Evolutionary conservation across 31 red algal species (phyloP).

Genomic region (Odonthalia washingtoniensis): DNA sequence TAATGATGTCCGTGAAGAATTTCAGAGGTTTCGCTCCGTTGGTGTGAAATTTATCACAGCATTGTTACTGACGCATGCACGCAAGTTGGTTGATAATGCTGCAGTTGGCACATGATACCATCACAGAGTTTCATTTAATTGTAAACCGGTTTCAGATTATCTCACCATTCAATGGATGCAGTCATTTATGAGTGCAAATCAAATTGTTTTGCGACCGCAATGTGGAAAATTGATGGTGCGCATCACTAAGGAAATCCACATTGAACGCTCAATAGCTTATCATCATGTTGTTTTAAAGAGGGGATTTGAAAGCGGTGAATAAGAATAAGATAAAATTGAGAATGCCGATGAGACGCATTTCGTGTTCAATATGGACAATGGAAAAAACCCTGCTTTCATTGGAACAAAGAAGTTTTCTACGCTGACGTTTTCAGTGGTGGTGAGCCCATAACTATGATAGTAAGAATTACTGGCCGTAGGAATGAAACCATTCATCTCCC

Average conservation of each 20-base stretch:
- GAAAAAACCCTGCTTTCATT: background rate
- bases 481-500: background rate
- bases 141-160: background rate
- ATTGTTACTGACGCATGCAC: background rate
- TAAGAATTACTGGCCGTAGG: background rate
- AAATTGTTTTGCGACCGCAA: background rate
- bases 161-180: background rate
- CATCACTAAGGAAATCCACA: no score
- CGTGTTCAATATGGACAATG: slow-evolving; percentile 25
- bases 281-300: background rate
- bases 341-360: slow-evolving; percentile 41
- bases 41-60: background rate
- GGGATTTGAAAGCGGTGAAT: background rate
- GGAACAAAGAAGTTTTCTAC: slow-evolving; percentile 12
- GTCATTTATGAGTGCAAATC: background rate
- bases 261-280: slow-evolving; percentile 19
- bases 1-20: background rate
- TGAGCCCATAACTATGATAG: slow-evolving; percentile 12
- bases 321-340: background rate
- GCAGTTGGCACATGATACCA: background rate
- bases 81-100: background rate
- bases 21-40: background rate
- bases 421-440: slow-evolving; percentile 24
- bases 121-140: background rate
- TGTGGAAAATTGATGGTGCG: background rate